These are phyloP conservation scores for Trypanosoma scelopori DNA, from an alignment of 208 protist species.

Conservation along the genomic window DNA sequence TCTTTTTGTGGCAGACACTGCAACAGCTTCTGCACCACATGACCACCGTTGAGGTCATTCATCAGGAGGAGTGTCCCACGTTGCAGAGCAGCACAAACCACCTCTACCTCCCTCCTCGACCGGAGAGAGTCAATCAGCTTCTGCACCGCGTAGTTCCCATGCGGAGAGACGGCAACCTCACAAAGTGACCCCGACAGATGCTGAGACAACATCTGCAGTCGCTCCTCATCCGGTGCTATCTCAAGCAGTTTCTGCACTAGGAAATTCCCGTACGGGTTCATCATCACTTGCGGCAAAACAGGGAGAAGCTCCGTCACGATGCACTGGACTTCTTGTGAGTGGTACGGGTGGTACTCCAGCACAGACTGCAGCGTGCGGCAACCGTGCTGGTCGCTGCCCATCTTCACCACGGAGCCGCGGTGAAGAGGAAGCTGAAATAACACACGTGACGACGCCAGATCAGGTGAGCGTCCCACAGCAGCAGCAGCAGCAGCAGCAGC, in stretches of 20 bases:
- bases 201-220: conserved; percentile 49
- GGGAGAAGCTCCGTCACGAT: conserved; percentile 50
- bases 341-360: conserved; percentile 36
- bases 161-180: conserved; percentile 61
- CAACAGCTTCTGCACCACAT: conserved; percentile 92
- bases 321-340: conserved; percentile 37
- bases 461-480: too few species aligned
- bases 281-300: conserved; percentile 88
- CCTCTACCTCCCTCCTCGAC: conserved; percentile 67
- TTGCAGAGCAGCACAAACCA: conserved; percentile 48
- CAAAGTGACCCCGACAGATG: conserved; percentile 52
- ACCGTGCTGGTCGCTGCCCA: conserved; percentile 57
- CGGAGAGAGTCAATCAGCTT: conserved; percentile 93
- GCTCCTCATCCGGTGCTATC: conserved; percentile 45
- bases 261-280: conserved; percentile 97
- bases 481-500: too few species aligned
- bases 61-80: conserved; percentile 73
- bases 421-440: conserved; percentile 3
- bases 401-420: conserved; percentile 17
- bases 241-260: conserved; percentile 94
- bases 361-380: conserved; percentile 69
- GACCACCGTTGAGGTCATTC: conserved; percentile 96
- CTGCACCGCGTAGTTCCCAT: conserved; percentile 96
- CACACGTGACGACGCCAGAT: neutral
- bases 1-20: conserved; percentile 53